Percentiles rank a stretch among this genome's conserved stretches.
phyloP scores from a whole-genome alignment of 805 yeast species.

The Monosporozyma unispora region DNA sequence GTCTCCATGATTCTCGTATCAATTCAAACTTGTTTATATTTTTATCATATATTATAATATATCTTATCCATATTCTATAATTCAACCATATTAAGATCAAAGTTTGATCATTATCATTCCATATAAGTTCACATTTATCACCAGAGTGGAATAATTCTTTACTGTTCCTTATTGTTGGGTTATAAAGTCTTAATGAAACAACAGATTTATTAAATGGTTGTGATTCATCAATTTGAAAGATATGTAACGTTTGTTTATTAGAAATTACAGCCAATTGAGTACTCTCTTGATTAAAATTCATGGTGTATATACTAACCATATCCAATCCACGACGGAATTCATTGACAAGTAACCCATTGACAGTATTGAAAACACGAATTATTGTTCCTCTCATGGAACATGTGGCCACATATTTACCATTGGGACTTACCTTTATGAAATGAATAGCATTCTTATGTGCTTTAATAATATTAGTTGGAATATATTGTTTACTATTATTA shows the following conservation, averaged over 20 bases:
- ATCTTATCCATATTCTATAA: constrained; percentile 80
- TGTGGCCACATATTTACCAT: constrained; percentile 77
- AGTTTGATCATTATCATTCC: constrained; percentile 39
- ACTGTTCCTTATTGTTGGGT: constrained; percentile 14
- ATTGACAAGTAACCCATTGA: constrained; percentile 52
- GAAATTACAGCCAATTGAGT: constrained; percentile 73
- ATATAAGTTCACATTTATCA: constrained; percentile 27
- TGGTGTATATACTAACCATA: constrained; percentile 68
- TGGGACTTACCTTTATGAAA: constrained; percentile 55
- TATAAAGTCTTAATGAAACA: constrained; percentile 52
- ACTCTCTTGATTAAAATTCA: constrained; percentile 76
- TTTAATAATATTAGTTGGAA: constrained; percentile 45
- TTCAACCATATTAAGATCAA: constrained; percentile 68
- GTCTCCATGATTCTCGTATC: constrained; percentile 12
- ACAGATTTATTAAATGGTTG: constrained; percentile 43
- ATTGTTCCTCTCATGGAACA: constrained; percentile 88
- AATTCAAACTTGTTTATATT: constrained; percentile 7
- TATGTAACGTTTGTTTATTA: constrained; percentile 83
- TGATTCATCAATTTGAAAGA: constrained; percentile 42
- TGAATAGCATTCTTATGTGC: constrained; percentile 80
- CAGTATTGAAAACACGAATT: constrained; percentile 66
- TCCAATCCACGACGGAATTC: constrained; percentile 90
- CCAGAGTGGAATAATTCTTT: constrained; percentile 9
- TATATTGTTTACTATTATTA: constrained; percentile 11
- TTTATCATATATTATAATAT: constrained; percentile 51